These are phyloP conservation scores for Lotus japonicus DNA, from an alignment of 306 rosid genomes.

Conservation along the genomic window DNA sequence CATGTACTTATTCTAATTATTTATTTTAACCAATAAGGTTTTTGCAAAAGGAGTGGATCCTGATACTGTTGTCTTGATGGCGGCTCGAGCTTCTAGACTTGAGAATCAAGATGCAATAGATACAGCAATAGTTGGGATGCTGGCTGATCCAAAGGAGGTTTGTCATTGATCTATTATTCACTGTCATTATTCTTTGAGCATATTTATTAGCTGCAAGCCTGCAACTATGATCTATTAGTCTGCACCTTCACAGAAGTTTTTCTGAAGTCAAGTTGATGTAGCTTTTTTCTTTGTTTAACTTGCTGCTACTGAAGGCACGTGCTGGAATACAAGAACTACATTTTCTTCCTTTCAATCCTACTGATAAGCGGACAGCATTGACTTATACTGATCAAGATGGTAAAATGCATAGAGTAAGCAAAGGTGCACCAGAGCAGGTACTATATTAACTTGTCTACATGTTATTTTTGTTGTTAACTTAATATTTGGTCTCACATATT, in stretches of 20 bases:
- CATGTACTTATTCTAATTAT: constrained; percentile 10
- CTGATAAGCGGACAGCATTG: constrained; percentile 96
- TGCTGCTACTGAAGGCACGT: constrained; percentile 59
- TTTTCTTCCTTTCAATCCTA: constrained; percentile 97
- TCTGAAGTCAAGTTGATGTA: constrained; percentile 11
- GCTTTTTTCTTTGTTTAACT: constrained; percentile 7
- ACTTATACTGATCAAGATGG: constrained; percentile 78
- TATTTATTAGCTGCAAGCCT: constrained; percentile 11
- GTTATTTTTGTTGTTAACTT: neutral
- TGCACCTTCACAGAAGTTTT: neutral
- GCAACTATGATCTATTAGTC: neutral
- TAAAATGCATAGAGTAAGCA: constrained; percentile 94
- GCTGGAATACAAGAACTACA: constrained; percentile 91
- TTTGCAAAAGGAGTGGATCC: constrained; percentile 90
- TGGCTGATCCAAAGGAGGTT: constrained; percentile 99
- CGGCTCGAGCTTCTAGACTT: constrained; percentile 88
- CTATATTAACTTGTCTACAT: neutral
- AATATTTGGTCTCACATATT: constrained; percentile 3
- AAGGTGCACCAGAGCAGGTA: constrained; percentile 99
- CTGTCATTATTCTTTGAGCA: neutral
- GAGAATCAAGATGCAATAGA: constrained; percentile 99
- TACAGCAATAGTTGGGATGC: constrained; percentile 88
- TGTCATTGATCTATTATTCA: constrained; percentile 9
- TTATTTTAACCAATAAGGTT: constrained; percentile 43
- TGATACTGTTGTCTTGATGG: constrained; percentile 89